Conservation (phyloP, 768 basidiomycete genomes). For the Lactarius vividus region DNA sequence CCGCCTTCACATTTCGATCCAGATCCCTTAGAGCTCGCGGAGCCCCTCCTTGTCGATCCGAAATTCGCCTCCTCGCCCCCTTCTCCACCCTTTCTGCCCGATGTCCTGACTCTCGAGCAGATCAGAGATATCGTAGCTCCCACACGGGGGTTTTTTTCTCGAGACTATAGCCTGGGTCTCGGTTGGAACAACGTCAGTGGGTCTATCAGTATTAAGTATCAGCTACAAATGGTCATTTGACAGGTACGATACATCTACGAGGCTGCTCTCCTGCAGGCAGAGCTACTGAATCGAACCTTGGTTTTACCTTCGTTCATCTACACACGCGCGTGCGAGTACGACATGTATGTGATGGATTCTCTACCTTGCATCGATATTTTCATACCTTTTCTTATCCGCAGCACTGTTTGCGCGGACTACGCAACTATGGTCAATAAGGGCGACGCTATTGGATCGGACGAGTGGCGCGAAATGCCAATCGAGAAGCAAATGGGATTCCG, state of each 20-base stretch:
- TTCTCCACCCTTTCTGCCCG: not conserved
- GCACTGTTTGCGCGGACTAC: constrained; percentile 40
- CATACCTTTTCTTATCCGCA: constrained; percentile 12
- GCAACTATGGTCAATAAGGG: constrained; percentile 45
- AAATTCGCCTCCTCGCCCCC: not conserved
- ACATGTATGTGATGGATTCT: constrained; percentile 32
- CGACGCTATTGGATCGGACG: constrained; percentile 41
- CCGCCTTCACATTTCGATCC: not conserved
- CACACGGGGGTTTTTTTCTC: constrained; percentile 43
- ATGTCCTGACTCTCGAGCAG: constrained; percentile 34
- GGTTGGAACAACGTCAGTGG: constrained; percentile 49
- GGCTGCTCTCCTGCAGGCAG: constrained; percentile 43
- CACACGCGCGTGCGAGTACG: constrained; percentile 45
- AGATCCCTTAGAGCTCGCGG: not conserved
- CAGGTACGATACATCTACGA: constrained; percentile 51
- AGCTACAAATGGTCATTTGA: constrained; percentile 9
- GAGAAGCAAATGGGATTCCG: constrained; percentile 39
- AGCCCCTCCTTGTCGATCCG: not conserved
- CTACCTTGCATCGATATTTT: constrained; percentile 11
- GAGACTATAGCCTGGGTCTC: constrained; percentile 44
- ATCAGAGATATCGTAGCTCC: constrained; percentile 36
- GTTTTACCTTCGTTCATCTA: constrained; percentile 47
- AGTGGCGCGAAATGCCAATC: constrained; percentile 42
- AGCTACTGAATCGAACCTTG: constrained; percentile 43
- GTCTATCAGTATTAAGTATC: not conserved